Evolutionary conservation across 441 rosid genomes (phyloP).

Genomic region (Francoa sonchifolia): DNA sequence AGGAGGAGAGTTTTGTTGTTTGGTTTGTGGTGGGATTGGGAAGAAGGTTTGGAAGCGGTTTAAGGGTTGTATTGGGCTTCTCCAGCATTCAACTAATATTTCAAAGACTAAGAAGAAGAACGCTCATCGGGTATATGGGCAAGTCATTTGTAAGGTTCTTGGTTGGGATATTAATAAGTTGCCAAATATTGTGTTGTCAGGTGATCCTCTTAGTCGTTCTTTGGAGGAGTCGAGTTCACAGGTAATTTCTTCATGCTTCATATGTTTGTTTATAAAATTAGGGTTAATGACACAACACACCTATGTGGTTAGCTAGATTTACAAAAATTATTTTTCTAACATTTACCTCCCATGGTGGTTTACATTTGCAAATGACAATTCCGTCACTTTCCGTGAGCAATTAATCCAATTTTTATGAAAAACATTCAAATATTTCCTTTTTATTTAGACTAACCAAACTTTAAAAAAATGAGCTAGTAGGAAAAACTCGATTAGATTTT

Average conservation of each 20-base stretch:
- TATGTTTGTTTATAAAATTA: not conserved
- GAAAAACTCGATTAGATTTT: no score
- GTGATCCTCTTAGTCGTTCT: conserved; percentile 13
- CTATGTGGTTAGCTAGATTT: no score
- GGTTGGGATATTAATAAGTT: conserved; percentile 37
- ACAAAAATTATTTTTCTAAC: no score
- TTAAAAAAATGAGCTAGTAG: no score
- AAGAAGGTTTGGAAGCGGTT: conserved; percentile 43
- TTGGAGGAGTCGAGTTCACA: conserved; percentile 7
- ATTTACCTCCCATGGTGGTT: no score
- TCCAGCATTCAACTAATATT: conserved; percentile 32
- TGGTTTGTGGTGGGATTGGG: conserved; percentile 40
- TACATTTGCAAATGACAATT: no score
- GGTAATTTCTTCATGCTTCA: conserved; percentile 1
- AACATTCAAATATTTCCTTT: no score
- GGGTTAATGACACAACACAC: no score
- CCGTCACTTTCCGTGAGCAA: no score
- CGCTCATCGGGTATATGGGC: conserved; percentile 43
- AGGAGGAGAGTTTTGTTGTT: conserved; percentile 38
- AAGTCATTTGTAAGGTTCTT: conserved; percentile 34
- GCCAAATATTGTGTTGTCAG: conserved; percentile 18
- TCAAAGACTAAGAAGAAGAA: conserved; percentile 22
- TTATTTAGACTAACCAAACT: no score
- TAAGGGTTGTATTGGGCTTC: conserved; percentile 35
- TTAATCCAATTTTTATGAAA: no score